Evolutionary conservation across 202 grass and related monocot species (phyloP), one percentile per base, ranked within the genome.

Genomic region (Sporobolus alterniflorus): DNA sequence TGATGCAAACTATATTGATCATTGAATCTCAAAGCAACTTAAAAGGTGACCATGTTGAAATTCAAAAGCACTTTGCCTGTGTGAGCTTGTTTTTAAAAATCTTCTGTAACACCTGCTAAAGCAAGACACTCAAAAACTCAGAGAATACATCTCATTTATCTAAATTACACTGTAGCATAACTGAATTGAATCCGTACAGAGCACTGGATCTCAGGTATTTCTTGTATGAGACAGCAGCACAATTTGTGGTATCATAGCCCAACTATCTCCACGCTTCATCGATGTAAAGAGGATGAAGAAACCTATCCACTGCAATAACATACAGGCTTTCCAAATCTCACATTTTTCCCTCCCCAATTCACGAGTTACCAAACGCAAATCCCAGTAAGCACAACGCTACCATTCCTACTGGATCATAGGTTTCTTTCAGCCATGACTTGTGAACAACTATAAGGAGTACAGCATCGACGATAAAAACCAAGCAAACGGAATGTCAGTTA

Each of bases 391-490:
- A 85, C 6, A 55, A 30, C 1, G 67, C 54, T 30, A 75, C 14
- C 26, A 57, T 78, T 77, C 61, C 71, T 40, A 24, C 9, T 73
- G 63, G 77, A 74, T 75, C 44, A 61, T 41, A 76, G 20, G 49
- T 46, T 30, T 28, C 31, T 47, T 46, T 64, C 49, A 65, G 34
- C 24, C 63, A 67, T 73, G 41, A 88, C 52, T 47, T 15, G 13
- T 3, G 11, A 29, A 60, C 34, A 60, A 62, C 30, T 72, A 56
- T 17, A 59, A 40, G 62, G 9, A 50, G 31, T 30, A 68, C 26
- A 30, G 68, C 57, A 49, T 3, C 48, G 11, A 70, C 52, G 51
- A 34, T 7, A 11, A 20, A n/a, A 71, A 51, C 55, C 43, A 66
- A 41, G 11, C 28, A 77, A 74, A 54, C 60, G 32, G 56, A 84